Evolutionary conservation across 805 yeast species (phyloP).

Genomic region (Candida taoyuanica): DNA sequence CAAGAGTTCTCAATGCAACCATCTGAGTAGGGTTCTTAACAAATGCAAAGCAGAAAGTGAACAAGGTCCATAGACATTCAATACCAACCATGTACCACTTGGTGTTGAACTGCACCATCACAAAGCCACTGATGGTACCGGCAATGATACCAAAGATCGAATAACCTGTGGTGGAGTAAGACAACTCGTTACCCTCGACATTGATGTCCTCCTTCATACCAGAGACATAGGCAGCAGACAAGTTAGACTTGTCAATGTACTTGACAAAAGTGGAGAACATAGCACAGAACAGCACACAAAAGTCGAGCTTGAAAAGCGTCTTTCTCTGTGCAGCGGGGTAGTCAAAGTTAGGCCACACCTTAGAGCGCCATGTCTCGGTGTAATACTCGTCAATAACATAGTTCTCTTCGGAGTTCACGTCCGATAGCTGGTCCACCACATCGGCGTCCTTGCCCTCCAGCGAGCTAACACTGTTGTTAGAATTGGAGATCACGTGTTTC

Average conservation of each 20-base stretch:
- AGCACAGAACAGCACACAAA: constrained; percentile 38
- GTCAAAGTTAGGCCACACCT: constrained; percentile 10
- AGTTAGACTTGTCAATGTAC: constrained; percentile 54
- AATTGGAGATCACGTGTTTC: constrained; percentile 2
- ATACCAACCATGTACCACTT: constrained; percentile 31
- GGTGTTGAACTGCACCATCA: constrained; percentile 60
- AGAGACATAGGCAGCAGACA: constrained; percentile 58
- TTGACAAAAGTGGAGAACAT: constrained; percentile 34
- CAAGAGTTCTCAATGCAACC: constrained; percentile 58
- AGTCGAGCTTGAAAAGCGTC: constrained; percentile 51
- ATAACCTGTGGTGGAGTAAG: constrained; percentile 54
- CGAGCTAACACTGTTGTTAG: too few relatives aligned
- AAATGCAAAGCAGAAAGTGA: constrained; percentile 53
- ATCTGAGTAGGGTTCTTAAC: constrained; percentile 47
- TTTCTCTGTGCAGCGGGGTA: constrained; percentile 28
- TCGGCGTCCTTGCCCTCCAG: too few relatives aligned
- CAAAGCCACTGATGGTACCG: constrained; percentile 48
- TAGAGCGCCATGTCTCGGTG: constrained; percentile 8
- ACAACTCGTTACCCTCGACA: constrained; percentile 57
- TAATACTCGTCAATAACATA: constrained; percentile 7
- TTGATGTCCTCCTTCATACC: constrained; percentile 55
- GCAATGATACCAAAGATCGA: constrained; percentile 54
- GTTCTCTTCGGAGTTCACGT: neutral
- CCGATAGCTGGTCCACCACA: too few relatives aligned
- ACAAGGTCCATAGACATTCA: constrained; percentile 49